Base-by-base conservation (phyloP, 257 asterid species). In the Nicotiana sylvestris region DNA sequence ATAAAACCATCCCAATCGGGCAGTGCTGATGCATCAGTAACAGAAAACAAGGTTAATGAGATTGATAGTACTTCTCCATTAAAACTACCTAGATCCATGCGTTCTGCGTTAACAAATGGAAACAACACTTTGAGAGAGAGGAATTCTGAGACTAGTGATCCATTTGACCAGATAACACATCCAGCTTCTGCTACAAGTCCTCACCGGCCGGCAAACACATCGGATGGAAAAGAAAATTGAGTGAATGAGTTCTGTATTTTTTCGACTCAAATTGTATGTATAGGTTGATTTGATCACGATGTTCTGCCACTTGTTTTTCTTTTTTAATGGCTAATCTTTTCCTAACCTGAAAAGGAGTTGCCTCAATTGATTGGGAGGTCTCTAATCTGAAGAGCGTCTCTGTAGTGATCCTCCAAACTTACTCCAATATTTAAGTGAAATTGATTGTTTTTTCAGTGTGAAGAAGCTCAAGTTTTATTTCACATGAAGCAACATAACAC, bases 71-170 rank as follows among this genome's bases (percentile, higher is more conserved):
- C 81, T 55, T 53, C 64, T 67, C 88, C 97, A 0, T 84, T 91
- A 89, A 96, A 86, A 86, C 77, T 96, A 76, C 98, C 98, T 4
- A 86, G 96, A 84, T 93, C 98, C 2, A 91, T 88, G 91, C 90
- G 92, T 27, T 88, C 97, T 25, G 86, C 92, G 49, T 67, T 67
- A 77, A 78, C 92, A 21, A 87, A 74, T 27, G 80, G 80, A 11
- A 89, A 60, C 84, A 92, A 89, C 82, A 93, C 89, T n/a, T 86
- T 94, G 76, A 92, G 88, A 85, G 98, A 94, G 62, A 92, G 88
- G 90, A 94, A 96, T 83, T 58, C 90, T 1, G 91, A 85, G 86
- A 82, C 78, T 3, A 81, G 33, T 16, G 95, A 89, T 4, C 85
- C 69, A 55, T 65, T 58, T 64, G 86, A 81, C 27, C 86, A 81